Base-by-base conservation (phyloP, 1,139 yeast genomes). In the Pneumocystis sp. region DNA sequence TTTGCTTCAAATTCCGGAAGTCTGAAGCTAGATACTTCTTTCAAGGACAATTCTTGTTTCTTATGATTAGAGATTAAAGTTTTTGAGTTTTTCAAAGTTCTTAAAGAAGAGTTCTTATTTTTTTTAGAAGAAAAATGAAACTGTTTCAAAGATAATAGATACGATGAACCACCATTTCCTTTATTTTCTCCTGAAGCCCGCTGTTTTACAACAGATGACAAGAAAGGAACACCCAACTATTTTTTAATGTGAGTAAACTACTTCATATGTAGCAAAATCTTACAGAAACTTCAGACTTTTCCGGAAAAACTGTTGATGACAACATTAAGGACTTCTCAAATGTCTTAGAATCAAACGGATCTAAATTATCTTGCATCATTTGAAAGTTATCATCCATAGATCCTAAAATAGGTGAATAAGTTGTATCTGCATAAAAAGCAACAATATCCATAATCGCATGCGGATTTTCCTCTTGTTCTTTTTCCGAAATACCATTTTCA, bases 371-470 rank as follows among this genome's bases (percentile, higher is more conserved):
- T 50, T 15, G 31, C 2, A 10, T 10, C 6, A 12, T 31, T 7
- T 4, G 17, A 10, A 25, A 25, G 12, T 25, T 17, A 50, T 50
- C 57, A 25, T 50, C n/a, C 2, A 21, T 17, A 21, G n/a, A 25
- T n/a, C n/a, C 31, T 8, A 50, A 29, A 25, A 50, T 21, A 50
- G 34, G 85, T 61, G 84, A 80, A n/a, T 69, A 69, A 10, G 31
- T 25, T 25, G 80, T 79, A 68, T 86, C 89, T 71, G 87, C 90
- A 74, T 87, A 89, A 73, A 89, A 89, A 59, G 91, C 89, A 67
- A 91, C 95, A 69, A 91, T 90, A 73, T 90, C 96, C 82, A 88
- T 85, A 8, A 90, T 96, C 0, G 96, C 97, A 75, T 89, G 95
- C 1, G 97, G 96, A 73, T 93, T 90, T 71, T 86, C 87, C 71